Evolutionary conservation across 2,329 filamentous ascomycete genomes (phyloP).

Genomic region (Pseudogymnoascus sp.): DNA sequence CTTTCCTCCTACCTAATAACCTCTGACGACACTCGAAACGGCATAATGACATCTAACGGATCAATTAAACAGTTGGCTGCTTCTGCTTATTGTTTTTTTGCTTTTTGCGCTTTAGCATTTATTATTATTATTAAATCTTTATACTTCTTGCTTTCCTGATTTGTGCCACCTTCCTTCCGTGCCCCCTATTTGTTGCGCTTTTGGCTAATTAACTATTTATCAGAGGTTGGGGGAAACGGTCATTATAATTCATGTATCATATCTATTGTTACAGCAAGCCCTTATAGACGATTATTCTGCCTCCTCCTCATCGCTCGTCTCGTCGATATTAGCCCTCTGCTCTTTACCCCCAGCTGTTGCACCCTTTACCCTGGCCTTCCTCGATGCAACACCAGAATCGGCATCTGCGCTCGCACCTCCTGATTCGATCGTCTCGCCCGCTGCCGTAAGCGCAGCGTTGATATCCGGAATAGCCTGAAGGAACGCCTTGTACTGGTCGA

Average conservation of each 20-base stretch:
- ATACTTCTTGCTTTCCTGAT: neutral
- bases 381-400: conserved; percentile 29
- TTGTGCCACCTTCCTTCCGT: no score
- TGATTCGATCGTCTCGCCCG: conserved; percentile 36
- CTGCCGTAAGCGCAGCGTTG: conserved; percentile 44
- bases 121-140: neutral
- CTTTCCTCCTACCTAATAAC: neutral
- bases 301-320: conserved; percentile 54
- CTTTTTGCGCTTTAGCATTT: neutral
- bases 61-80: neutral
- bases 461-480: conserved; percentile 49
- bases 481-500: conserved; percentile 54
- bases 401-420: conserved; percentile 35
- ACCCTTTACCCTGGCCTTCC: conserved; percentile 31
- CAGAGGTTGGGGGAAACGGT: no score
- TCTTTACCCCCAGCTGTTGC: conserved; percentile 14
- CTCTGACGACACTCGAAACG: neutral
- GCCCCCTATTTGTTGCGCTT: no score
- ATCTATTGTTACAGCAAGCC: neutral
- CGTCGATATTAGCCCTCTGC: conserved; percentile 52
- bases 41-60: neutral
- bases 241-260: conserved; percentile 2
- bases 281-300: conserved; percentile 17
- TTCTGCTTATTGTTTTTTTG: neutral
- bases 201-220: no score